Base-by-base conservation (phyloP, 371 early-diverging fungal genomes). In the Smittium culicis region DNA sequence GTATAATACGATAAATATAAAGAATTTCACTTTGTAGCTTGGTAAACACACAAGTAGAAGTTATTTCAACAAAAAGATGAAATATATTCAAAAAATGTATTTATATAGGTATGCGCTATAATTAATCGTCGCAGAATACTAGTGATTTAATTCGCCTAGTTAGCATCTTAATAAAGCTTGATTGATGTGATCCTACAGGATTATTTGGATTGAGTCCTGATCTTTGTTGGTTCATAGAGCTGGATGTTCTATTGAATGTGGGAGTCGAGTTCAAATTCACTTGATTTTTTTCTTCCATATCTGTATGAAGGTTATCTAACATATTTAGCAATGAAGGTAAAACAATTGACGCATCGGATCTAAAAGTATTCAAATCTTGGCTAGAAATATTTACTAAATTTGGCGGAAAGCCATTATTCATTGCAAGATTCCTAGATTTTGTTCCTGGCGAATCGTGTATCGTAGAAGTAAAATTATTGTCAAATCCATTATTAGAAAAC, bases 161-260 rank as follows among this genome's bases (percentile, higher is more conserved):
- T 25, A 83, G 70, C 73, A 83, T 73, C 64, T 79, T 81, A 34
- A 83, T 76, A 66, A 82, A 83, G 68, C 77, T 82, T 34, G 61
- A 57, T 27, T 27, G 14, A 25, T 3, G 3, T n/a, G 14, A 14
- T 8, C 11, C 11, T 25, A 5, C 27, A 20, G 57, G 27, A 16
- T 27, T 25, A 57, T 27, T 3, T 16, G 57, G 5, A 5, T 79
- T 59, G 78, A 73, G 3, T 79, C 72, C 5, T 70, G 65, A 25
- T 73, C 72, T 34, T 74, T 76, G 1, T n/a, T n/a, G n/a, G n/a
- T n/a, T n/a, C n/a, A n/a, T n/a, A 73, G 68, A 31, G 77, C 61
- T 31, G 5, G 25, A 62, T 11, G 20, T 62, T 20, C 34, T 34
- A 5, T 35, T 35, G 3, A 25, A 2, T 31, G 27, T 29, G 29